Evolutionary conservation across 163 green algal species (phyloP).

Genomic region (Prototheca wickerhamii): DNA sequence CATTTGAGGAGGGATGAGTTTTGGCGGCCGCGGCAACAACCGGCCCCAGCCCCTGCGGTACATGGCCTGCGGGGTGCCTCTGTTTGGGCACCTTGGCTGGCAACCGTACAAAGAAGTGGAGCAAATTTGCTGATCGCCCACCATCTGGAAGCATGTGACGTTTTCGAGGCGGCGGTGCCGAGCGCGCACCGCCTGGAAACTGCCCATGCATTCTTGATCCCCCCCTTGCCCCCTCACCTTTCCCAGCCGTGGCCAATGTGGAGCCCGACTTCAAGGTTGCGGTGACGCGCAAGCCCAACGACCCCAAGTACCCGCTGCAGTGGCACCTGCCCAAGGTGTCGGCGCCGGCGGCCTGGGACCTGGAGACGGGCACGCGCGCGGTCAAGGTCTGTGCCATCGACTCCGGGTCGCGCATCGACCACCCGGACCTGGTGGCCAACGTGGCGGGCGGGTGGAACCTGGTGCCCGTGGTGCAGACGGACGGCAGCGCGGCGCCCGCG

Average conservation of each 20-base stretch:
- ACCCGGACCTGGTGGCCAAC: conserved; percentile 43
- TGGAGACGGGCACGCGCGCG: conserved; percentile 11
- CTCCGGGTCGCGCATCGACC: conserved; percentile 38
- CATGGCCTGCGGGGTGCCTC: too few species aligned
- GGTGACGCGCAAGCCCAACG: conserved; percentile 15
- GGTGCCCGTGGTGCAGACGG: conserved; percentile 14
- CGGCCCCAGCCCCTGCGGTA: too few species aligned
- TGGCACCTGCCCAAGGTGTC: conserved; percentile 31
- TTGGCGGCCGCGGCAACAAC: too few species aligned
- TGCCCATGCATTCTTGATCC: background rate
- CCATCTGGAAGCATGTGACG: too few species aligned
- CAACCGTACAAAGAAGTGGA: too few species aligned
- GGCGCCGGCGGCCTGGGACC: conserved; percentile 22
- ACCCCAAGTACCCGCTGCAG: conserved; percentile 20
- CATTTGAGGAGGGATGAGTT: too few species aligned
- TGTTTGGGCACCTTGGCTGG: too few species aligned
- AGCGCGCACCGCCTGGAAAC: background rate
- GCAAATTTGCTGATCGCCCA: too few species aligned
- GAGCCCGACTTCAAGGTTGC: conserved; percentile 38
- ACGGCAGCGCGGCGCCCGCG: conserved; percentile 3
- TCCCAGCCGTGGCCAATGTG: conserved; percentile 25
- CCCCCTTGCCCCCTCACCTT: background rate
- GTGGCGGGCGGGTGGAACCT: conserved; percentile 40
- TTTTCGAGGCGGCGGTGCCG: too few species aligned
- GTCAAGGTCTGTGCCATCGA: conserved; percentile 50